phyloP scores from a whole-genome alignment of 305 asterid species.

The Rubia tinctorum region DNA sequence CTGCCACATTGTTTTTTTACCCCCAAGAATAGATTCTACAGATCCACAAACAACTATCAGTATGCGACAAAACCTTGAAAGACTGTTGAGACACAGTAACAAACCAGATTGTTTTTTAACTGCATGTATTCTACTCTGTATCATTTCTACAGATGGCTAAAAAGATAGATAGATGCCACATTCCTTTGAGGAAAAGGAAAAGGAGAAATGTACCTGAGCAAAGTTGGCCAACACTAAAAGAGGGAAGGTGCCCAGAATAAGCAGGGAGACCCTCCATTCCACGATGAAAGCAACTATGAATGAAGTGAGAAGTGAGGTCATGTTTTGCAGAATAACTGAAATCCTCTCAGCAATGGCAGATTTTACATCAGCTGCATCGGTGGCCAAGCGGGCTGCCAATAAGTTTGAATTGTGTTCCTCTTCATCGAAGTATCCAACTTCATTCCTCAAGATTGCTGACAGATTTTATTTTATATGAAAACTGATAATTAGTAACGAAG shows the following conservation, averaged over 20 bases:
- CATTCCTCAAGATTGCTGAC: slow-evolving; percentile 84
- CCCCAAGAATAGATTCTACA: slow-evolving; percentile 41
- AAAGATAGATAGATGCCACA: not conserved
- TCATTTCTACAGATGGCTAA: not conserved
- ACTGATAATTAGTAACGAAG: not conserved
- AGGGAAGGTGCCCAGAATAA: slow-evolving; percentile 85
- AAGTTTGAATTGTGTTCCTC: slow-evolving; percentile 96
- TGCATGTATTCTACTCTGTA: not conserved
- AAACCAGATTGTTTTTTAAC: not conserved
- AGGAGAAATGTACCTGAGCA: slow-evolving; percentile 66
- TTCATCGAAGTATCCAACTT: slow-evolving; percentile 98
- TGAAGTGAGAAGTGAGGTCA: slow-evolving; percentile 97
- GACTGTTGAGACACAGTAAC: not conserved
- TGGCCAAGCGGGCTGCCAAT: slow-evolving; percentile 81
- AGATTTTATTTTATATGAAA: not conserved
- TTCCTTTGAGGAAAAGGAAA: not conserved
- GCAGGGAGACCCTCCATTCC: slow-evolving; percentile 97
- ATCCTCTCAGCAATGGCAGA: slow-evolving; percentile 98
- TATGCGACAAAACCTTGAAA: slow-evolving; percentile 9
- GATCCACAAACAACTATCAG: slow-evolving; percentile 23
- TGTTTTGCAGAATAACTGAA: slow-evolving; percentile 87
- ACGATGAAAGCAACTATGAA: slow-evolving; percentile 92
- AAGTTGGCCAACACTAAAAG: slow-evolving; percentile 95
- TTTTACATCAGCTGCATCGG: slow-evolving; percentile 95
- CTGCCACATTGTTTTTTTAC: slow-evolving; percentile 33